A percentile compares a stretch with the other conserved stretches of the same genome.
phyloP scores from a whole-genome alignment of 2,329 filamentous ascomycete species.

The Colletotrichum navitas region DNA sequence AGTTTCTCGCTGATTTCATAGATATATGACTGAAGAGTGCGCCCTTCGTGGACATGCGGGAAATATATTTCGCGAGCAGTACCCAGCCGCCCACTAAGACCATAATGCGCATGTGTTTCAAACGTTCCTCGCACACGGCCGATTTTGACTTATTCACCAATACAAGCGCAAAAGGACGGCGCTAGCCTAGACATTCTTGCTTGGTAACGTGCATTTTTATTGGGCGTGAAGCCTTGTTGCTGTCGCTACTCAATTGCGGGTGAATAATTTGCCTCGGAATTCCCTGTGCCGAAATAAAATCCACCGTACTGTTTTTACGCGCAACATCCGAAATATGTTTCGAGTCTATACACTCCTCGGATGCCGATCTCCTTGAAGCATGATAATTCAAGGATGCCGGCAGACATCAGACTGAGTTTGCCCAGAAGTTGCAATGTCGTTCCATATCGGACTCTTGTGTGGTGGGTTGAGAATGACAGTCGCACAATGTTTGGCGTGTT shows the following conservation, averaged over 20 bases:
- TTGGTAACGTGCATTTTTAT: neutral
- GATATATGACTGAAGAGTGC: conserved; percentile 1
- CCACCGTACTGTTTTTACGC: neutral
- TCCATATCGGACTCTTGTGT: conserved; percentile 17
- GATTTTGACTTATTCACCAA: neutral
- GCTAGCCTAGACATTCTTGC: neutral
- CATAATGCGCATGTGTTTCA: neutral
- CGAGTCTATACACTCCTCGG: neutral
- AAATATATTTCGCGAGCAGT: conserved; percentile 15
- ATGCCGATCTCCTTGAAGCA: neutral
- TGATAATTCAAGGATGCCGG: neutral
- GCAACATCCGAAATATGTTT: neutral
- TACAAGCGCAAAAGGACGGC: neutral
- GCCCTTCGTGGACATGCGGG: conserved; percentile 20
- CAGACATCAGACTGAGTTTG: conserved; percentile 21
- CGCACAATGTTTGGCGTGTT: conserved; percentile 28
- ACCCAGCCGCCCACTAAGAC: conserved; percentile 5
- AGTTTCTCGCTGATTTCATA: neutral
- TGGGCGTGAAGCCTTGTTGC: neutral
- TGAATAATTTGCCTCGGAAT: neutral
- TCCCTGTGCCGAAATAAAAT: neutral
- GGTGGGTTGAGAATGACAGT: conserved; percentile 22
- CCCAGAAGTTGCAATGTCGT: conserved; percentile 19
- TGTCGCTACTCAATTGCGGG: neutral
- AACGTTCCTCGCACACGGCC: neutral